Evolutionary conservation across 768 basidiomycete species (phyloP).

Genomic region (Tylopilus vinaceipallidus): DNA sequence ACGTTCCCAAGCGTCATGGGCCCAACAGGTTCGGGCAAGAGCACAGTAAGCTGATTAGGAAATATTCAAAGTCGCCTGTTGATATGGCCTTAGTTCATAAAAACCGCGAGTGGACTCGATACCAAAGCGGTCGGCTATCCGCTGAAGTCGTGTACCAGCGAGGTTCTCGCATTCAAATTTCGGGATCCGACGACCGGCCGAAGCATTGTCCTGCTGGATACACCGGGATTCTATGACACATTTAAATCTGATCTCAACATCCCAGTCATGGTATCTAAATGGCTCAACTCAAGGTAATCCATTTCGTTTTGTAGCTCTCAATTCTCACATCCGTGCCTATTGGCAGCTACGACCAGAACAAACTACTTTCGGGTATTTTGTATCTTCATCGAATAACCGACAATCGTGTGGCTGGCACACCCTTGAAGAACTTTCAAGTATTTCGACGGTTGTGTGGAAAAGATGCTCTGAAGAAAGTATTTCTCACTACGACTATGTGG

Average conservation of each 20-base stretch:
- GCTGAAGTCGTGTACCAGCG: slow-evolving; percentile 10
- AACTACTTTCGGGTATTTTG: slow-evolving; percentile 32
- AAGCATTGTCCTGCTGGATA: slow-evolving; percentile 23
- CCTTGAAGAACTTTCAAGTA: slow-evolving; percentile 33
- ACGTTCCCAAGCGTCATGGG: slow-evolving; percentile 14
- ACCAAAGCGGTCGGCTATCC: slow-evolving; percentile 6
- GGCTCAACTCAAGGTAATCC: slow-evolving; percentile 15
- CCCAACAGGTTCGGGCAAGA: slow-evolving; percentile 20
- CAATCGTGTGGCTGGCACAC: slow-evolving; percentile 35
- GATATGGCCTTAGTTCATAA: slow-evolving; percentile 11
- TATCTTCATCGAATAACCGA: slow-evolving; percentile 42
- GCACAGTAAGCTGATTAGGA: background rate
- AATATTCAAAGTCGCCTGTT: background rate
- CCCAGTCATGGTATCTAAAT: slow-evolving; percentile 8
- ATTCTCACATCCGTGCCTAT: background rate
- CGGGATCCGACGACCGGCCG: background rate
- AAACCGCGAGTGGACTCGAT: background rate
- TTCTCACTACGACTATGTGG: slow-evolving; percentile 36
- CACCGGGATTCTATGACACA: slow-evolving; percentile 25
- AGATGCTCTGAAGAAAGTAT: slow-evolving; percentile 30
- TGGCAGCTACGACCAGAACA: slow-evolving; percentile 5
- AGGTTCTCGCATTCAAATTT: slow-evolving; percentile 8
- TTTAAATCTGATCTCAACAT: slow-evolving; percentile 10
- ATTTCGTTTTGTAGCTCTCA: background rate
- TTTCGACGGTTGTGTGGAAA: slow-evolving; percentile 30